phyloP scores from a whole-genome alignment of 306 rosid species.

The Prunus persica region Prunus_persica_NCBIv2 NC_034016.1:1776501-1777000 shows the following conservation, averaged over 20 bases:
- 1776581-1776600: conserved; percentile 2
- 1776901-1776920: background rate
- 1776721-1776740: conserved; percentile 64
- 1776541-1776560: conserved; percentile 87
- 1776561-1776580: conserved; percentile 33
- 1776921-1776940: background rate
- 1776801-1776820: background rate
- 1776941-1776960: background rate
- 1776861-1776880: background rate
- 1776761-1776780: background rate
- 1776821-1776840: background rate
- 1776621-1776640: background rate
- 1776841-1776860: background rate
- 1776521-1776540: conserved; percentile 62
- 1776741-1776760: conserved; percentile 78
- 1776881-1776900: background rate
- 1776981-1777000: background rate
- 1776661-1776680: conserved; percentile 87
- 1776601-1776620: background rate
- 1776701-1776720: conserved; percentile 70
- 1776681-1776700: conserved; percentile 71
- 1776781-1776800: too few relatives aligned
- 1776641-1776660: conserved; percentile 3
- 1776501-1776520: conserved; percentile 82
- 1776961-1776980: background rate